phyloP scores from a whole-genome alignment of 2,329 filamentous ascomycete species.

The Emericellopsis atlantica region DNA sequence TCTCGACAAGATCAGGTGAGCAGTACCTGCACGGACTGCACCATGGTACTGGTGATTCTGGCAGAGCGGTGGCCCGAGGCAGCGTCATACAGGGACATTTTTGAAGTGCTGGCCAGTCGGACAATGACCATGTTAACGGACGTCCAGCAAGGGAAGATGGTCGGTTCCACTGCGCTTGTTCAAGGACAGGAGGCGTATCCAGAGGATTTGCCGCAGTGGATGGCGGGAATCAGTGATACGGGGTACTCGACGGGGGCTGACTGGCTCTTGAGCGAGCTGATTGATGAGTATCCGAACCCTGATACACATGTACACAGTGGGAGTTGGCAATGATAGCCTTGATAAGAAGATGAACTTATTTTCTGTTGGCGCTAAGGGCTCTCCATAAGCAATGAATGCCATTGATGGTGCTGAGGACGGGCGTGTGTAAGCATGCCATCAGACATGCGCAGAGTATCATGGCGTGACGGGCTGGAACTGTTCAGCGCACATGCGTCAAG shows the following conservation, averaged over 20 bases:
- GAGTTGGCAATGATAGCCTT: not conserved
- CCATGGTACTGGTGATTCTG: no score
- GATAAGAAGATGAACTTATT: not conserved
- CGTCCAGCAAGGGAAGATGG: not conserved
- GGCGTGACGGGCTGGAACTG: no score
- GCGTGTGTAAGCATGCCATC: no score
- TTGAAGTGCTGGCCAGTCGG: not conserved
- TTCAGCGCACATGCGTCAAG: no score
- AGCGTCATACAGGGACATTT: not conserved
- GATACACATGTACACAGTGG: not conserved
- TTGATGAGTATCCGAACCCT: not conserved
- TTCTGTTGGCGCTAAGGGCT: no score
- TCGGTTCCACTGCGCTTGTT: not conserved
- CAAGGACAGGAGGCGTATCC: not conserved
- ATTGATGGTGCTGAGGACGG: no score
- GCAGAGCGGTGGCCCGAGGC: not conserved
- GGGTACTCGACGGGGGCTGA: not conserved
- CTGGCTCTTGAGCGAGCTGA: not conserved
- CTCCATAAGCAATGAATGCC: no score
- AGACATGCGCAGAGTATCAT: no score
- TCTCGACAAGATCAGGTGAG: no score
- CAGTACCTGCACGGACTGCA: no score
- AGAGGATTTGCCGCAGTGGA: not conserved
- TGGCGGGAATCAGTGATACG: not conserved
- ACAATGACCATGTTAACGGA: not conserved